phyloP scores from a whole-genome alignment of 1,284 basidiomycete genomes.

The Cutaneotrichosporon cutaneum region DNA sequence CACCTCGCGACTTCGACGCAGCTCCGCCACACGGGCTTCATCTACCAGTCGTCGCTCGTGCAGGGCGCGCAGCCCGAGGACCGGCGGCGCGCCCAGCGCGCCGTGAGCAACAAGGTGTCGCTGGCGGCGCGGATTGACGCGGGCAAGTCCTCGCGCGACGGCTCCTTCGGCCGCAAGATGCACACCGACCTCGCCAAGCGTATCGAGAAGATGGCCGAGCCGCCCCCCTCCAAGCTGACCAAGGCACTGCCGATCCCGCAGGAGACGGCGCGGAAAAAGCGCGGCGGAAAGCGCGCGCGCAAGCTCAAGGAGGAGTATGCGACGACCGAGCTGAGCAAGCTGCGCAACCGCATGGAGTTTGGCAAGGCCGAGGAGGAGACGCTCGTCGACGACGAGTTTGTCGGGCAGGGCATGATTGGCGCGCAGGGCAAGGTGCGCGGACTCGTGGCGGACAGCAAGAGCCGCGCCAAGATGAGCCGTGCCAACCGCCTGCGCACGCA shows the following conservation, averaged over 20 bases:
- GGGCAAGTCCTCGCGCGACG: conserved; percentile 71
- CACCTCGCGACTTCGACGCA: conserved; percentile 65
- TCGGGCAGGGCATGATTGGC: conserved; percentile 96
- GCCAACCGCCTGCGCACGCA: conserved; percentile 88
- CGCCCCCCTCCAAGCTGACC: conserved; percentile 87
- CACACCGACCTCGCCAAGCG: conserved; percentile 85
- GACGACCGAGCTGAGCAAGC: conserved; percentile 91
- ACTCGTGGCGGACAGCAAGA: conserved; percentile 78
- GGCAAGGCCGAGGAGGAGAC: conserved; percentile 95
- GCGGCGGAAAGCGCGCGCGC: conserved; percentile 93
- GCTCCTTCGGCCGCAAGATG: conserved; percentile 78
- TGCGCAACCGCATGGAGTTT: conserved; percentile 95
- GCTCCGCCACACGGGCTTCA: conserved; percentile 91
- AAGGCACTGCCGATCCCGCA: conserved; percentile 96
- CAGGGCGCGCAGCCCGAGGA: conserved; percentile 86
- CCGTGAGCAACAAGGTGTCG: conserved; percentile 86
- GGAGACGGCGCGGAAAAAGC: conserved; percentile 90
- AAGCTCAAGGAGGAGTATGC: conserved; percentile 97
- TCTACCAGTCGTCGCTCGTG: conserved; percentile 88
- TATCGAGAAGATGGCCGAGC: conserved; percentile 87
- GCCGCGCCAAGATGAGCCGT: conserved; percentile 93
- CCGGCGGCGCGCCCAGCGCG: conserved; percentile 85
- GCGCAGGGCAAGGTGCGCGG: conserved; percentile 84
- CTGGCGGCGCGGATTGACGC: conserved; percentile 91
- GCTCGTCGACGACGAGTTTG: conserved; percentile 92